phyloP scores from a whole-genome alignment of 495 filamentous ascomycete genomes.

The Aspergillus nidulans region DNA sequence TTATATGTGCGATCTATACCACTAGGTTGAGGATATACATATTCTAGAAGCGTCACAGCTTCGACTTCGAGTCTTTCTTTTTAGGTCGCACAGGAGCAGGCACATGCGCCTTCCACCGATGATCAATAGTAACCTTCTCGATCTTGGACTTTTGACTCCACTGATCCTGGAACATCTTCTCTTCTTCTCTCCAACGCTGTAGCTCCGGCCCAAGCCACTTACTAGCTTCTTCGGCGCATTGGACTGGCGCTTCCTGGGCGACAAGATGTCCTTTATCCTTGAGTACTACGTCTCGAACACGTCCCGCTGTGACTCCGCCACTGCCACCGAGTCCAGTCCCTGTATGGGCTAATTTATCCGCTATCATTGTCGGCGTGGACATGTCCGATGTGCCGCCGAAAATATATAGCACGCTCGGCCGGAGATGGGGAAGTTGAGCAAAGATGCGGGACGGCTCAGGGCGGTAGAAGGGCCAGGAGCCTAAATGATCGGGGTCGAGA shows the following conservation, averaged over 20 bases:
- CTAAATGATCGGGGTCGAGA: slow-evolving; percentile 32
- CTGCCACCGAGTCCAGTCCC: slow-evolving; percentile 47
- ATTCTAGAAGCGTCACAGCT: slow-evolving; percentile 25
- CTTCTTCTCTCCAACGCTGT: slow-evolving; percentile 58
- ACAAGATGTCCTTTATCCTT: slow-evolving; percentile 73
- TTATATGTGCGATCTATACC: neutral
- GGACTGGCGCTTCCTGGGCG: slow-evolving; percentile 70
- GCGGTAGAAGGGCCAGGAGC: slow-evolving; percentile 64
- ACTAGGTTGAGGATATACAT: slow-evolving; percentile 15
- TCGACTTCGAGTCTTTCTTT: slow-evolving; percentile 26
- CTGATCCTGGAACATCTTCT: slow-evolving; percentile 53
- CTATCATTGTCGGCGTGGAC: slow-evolving; percentile 46
- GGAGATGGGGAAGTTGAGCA: slow-evolving; percentile 59
- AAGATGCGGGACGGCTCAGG: slow-evolving; percentile 65
- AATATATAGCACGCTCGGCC: slow-evolving; percentile 78
- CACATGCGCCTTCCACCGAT: slow-evolving; percentile 51
- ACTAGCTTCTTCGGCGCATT: slow-evolving; percentile 58
- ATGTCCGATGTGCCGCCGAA: slow-evolving; percentile 66
- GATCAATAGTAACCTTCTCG: slow-evolving; percentile 57
- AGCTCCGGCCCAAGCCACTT: slow-evolving; percentile 62
- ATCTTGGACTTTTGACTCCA: slow-evolving; percentile 44
- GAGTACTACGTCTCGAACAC: slow-evolving; percentile 65
- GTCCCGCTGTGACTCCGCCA: slow-evolving; percentile 51
- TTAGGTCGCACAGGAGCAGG: slow-evolving; percentile 38
- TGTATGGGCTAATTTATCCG: slow-evolving; percentile 42